Evolutionary conservation across 2,329 filamentous ascomycete genomes (phyloP).

Genomic region (Dendrostoma leiphaemia): DNA sequence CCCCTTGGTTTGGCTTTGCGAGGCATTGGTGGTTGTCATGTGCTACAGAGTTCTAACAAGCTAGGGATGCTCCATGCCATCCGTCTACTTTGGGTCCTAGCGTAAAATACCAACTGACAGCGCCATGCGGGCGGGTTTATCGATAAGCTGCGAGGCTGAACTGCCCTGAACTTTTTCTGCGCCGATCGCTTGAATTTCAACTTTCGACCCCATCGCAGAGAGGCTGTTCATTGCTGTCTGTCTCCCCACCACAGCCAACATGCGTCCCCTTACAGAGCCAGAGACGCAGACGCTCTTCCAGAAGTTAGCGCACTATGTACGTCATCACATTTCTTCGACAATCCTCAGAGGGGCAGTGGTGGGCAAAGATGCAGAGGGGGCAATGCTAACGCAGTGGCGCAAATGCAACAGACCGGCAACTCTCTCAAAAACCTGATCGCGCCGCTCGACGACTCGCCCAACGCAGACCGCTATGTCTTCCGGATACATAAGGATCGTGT

Average conservation of each 20-base stretch:
- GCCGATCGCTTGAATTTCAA: not conserved
- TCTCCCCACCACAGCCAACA: constrained; percentile 39
- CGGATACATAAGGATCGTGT: constrained; percentile 78
- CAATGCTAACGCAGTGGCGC: not conserved
- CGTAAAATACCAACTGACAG: not conserved
- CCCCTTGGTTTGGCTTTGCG: too few species aligned
- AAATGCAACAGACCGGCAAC: constrained; percentile 56
- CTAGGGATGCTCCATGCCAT: too few species aligned
- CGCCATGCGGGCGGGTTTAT: not conserved
- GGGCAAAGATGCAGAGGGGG: too few species aligned
- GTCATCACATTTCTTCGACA: not conserved
- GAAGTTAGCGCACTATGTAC: constrained; percentile 82
- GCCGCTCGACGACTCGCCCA: constrained; percentile 64
- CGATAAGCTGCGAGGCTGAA: constrained; percentile 2
- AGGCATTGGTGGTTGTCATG: too few species aligned
- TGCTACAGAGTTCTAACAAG: too few species aligned
- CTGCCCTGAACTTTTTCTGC: not conserved
- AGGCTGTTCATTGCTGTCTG: too few species aligned
- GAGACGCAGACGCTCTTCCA: constrained; percentile 82
- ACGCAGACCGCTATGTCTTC: constrained; percentile 80
- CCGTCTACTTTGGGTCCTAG: too few species aligned
- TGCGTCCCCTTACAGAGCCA: constrained; percentile 78
- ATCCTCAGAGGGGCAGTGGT: too few species aligned
- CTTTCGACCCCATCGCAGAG: too few species aligned
- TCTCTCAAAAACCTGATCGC: constrained; percentile 83